These are phyloP conservation scores for Flueggea neowawraea DNA, from an alignment of 441 rosid species.

Conservation along the genomic window DNA sequence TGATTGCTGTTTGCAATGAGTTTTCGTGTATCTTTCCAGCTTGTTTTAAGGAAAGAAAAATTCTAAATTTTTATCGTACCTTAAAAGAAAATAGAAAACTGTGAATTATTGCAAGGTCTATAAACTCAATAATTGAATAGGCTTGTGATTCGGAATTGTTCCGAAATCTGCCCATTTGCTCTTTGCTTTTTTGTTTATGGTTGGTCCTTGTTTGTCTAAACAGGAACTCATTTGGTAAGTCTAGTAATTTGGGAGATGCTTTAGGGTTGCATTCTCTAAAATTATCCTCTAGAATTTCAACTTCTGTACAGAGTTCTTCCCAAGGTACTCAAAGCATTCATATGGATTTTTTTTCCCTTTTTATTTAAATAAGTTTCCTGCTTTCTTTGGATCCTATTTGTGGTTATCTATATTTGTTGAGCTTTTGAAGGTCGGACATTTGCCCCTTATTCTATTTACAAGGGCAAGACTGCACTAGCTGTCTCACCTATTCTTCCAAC, in stretches of 20 bases:
- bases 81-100: too few relatives aligned
- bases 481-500: constrained; percentile 70
- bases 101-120: too few relatives aligned
- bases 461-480: constrained; percentile 93
- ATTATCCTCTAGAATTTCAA: constrained; percentile 38
- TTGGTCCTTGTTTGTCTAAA: constrained; percentile 4
- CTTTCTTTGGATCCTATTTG: background rate
- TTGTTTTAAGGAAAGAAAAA: too few relatives aligned
- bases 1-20: too few relatives aligned
- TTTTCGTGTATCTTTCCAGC: too few relatives aligned
- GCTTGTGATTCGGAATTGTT: background rate
- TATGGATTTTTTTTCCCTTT: background rate
- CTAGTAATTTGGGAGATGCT: constrained; percentile 24
- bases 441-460: constrained; percentile 75
- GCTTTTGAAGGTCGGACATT: constrained; percentile 41
- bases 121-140: too few relatives aligned
- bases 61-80: too few relatives aligned
- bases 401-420: constrained; percentile 19
- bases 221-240: constrained; percentile 41
- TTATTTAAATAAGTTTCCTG: background rate
- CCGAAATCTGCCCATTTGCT: background rate
- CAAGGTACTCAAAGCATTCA: constrained; percentile 28
- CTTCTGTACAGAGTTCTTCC: constrained; percentile 25
- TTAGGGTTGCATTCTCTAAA: constrained; percentile 28
- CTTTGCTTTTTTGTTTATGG: background rate